A percentile compares a stretch with the other conserved stretches of the same genome.
These are phyloP conservation scores for Lasiosphaeria miniovina DNA, from an alignment of 495 filamentous ascomycete species.

Conservation along the genomic window DNA sequence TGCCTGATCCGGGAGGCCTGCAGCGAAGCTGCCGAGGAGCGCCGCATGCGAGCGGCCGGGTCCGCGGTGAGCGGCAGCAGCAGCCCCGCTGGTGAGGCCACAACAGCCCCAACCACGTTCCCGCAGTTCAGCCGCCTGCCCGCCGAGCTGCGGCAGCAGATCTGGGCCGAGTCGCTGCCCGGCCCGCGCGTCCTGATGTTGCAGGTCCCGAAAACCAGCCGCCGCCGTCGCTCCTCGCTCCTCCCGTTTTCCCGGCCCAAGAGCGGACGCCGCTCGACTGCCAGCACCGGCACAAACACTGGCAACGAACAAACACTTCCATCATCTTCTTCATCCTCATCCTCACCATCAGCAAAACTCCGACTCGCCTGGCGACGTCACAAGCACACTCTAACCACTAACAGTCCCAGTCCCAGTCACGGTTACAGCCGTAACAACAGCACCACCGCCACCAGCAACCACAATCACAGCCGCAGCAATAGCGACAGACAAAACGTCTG, in stretches of 20 bases:
- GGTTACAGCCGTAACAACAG: neutral
- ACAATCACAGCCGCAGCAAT: neutral
- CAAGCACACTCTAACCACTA: no score
- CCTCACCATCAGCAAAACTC: no score
- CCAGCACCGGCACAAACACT: neutral
- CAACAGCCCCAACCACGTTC: constrained; percentile 15
- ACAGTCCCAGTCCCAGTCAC: no score
- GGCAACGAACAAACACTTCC: no score
- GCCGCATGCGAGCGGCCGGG: no score
- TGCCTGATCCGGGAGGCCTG: constrained; percentile 12
- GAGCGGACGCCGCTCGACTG: no score
- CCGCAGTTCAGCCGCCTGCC: constrained; percentile 22
- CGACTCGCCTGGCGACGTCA: no score
- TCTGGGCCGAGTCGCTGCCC: constrained; percentile 25
- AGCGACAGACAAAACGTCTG: constrained; percentile 9
- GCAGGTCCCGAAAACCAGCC: constrained; percentile 4
- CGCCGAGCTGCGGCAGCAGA: constrained; percentile 24
- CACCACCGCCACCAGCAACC: no score
- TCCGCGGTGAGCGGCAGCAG: no score
- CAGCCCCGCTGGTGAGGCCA: neutral
- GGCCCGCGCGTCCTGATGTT: constrained; percentile 22
- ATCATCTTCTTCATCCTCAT: no score
- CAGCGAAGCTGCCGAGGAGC: constrained; percentile 11
- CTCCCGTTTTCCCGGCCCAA: no score
- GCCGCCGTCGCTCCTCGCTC: no score